phyloP scores from a whole-genome alignment of 2,329 filamentous ascomycete genomes.

The Microascus cirrosus region DNA sequence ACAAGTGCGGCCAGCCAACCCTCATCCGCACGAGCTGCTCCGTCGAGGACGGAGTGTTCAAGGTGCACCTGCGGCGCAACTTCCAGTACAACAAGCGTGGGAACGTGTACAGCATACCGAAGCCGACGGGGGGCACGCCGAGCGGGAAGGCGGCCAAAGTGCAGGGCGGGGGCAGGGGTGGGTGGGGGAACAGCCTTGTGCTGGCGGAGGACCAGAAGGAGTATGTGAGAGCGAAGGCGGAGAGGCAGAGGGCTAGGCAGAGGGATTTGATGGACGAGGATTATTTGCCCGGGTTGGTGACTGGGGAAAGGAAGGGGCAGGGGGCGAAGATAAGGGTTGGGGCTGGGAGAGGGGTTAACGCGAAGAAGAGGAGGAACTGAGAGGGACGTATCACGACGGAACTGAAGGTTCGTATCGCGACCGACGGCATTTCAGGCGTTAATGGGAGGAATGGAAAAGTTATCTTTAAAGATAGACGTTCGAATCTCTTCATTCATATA shows the following conservation, averaged over 20 bases:
- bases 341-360: conserved; percentile 78
- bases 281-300: conserved; percentile 76
- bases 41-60: conserved; percentile 72
- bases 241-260: conserved; percentile 56
- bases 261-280: conserved; percentile 92
- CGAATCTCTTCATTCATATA: background rate
- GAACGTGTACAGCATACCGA: conserved; percentile 86
- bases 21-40: conserved; percentile 78
- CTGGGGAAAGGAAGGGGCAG: conserved; percentile 58
- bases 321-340: conserved; percentile 68
- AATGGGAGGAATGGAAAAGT: background rate
- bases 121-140: conserved; percentile 69
- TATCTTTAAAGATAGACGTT: background rate
- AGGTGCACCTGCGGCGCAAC: conserved; percentile 80
- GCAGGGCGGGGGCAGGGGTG: conserved; percentile 68
- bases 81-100: conserved; percentile 94
- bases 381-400: background rate
- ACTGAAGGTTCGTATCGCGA: background rate
- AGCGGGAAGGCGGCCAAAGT: conserved; percentile 62
- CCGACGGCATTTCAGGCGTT: background rate
- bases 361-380: conserved; percentile 46
- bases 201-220: conserved; percentile 95
- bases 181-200: conserved; percentile 78
- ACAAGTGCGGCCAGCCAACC: conserved; percentile 78
- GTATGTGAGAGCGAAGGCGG: conserved; percentile 53